Evolutionary conservation across 2,329 filamentous ascomycete species (phyloP).

Genomic region (Sphaerulina vaccinii): DNA sequence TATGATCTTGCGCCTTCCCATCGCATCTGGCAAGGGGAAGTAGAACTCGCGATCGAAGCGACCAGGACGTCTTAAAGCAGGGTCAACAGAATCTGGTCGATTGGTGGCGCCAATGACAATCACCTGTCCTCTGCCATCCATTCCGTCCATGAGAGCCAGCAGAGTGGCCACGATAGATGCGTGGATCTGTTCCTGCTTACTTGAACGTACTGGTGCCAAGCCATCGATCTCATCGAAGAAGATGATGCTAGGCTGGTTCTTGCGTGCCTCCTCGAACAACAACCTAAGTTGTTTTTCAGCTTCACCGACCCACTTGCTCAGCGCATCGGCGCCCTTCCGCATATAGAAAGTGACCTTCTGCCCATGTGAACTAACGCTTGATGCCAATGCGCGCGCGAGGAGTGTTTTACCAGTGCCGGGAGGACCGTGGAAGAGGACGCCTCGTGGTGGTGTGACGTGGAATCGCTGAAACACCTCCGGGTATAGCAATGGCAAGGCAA

Average conservation of each 20-base stretch:
- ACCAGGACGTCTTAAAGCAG: slow-evolving; percentile 87
- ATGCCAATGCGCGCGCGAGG: slow-evolving; percentile 88
- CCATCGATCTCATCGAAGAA: slow-evolving; percentile 99
- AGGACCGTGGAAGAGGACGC: slow-evolving; percentile 94
- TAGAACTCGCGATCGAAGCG: slow-evolving; percentile 98
- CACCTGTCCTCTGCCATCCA: slow-evolving; percentile 97
- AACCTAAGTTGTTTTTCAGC: slow-evolving; percentile 91
- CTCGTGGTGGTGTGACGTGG: slow-evolving; percentile 88
- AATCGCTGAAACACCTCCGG: slow-evolving; percentile 91
- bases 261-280: slow-evolving; percentile 91
- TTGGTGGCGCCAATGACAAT: slow-evolving; percentile 99
- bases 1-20: slow-evolving; percentile 79
- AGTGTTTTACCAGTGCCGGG: slow-evolving; percentile 97
- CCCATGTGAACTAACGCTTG: slow-evolving; percentile 82
- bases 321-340: slow-evolving; percentile 94
- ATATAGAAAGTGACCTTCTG: slow-evolving; percentile 99
- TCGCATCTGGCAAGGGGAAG: slow-evolving; percentile 83
- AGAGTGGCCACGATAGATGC: slow-evolving; percentile 94
- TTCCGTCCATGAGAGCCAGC: slow-evolving; percentile 93
- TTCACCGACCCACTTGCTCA: slow-evolving; percentile 99
- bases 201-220: slow-evolving; percentile 89
- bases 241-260: slow-evolving; percentile 96
- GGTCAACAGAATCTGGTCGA: slow-evolving; percentile 92
- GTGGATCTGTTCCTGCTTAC: slow-evolving; percentile 98
- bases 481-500: slow-evolving; percentile 87